These are phyloP conservation scores for Cymodocea nodosa DNA, from an alignment of 116 monocot genomes.

Conservation along the genomic window DNA sequence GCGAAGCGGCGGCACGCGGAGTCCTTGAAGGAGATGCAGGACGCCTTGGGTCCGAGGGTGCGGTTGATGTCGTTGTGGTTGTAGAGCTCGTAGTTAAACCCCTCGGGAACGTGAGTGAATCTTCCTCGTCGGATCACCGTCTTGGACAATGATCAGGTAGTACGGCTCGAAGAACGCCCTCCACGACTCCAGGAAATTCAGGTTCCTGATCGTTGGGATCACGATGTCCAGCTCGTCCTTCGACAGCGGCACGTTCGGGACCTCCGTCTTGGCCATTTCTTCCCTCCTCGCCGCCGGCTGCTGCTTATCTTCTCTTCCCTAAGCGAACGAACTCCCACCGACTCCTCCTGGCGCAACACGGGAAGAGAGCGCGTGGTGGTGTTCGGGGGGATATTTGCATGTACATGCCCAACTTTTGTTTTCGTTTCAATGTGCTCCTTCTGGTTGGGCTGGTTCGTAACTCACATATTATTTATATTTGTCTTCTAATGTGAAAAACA, in stretches of 20 bases:
- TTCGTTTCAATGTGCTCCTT: too few species aligned
- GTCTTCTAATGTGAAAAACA: too few species aligned
- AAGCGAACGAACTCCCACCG: background rate
- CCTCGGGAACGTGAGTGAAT: constrained; percentile 72
- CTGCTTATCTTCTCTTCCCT: background rate
- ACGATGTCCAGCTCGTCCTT: constrained; percentile 70
- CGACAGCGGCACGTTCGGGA: constrained; percentile 23
- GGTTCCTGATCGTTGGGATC: constrained; percentile 68
- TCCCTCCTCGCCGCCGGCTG: background rate
- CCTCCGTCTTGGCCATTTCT: constrained; percentile 14
- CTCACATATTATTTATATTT: too few species aligned
- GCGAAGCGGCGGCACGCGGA: constrained; percentile 88
- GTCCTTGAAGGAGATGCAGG: constrained; percentile 96
- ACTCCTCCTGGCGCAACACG: background rate
- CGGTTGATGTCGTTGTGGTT: constrained; percentile 83
- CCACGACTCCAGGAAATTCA: constrained; percentile 76
- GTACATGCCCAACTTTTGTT: too few species aligned
- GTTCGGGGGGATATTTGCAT: too few species aligned
- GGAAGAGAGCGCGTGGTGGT: background rate
- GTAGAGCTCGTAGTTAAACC: constrained; percentile 92
- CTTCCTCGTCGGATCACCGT: constrained; percentile 64
- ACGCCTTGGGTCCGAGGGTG: constrained; percentile 72
- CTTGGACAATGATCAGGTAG: constrained; percentile 91
- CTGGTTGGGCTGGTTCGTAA: too few species aligned
- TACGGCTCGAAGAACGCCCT: constrained; percentile 64